Percentiles rank a stretch among this genome's conserved stretches.
Conservation (phyloP, 768 basidiomycete genomes). For the Coprinellus aureogranulatus region DNA sequence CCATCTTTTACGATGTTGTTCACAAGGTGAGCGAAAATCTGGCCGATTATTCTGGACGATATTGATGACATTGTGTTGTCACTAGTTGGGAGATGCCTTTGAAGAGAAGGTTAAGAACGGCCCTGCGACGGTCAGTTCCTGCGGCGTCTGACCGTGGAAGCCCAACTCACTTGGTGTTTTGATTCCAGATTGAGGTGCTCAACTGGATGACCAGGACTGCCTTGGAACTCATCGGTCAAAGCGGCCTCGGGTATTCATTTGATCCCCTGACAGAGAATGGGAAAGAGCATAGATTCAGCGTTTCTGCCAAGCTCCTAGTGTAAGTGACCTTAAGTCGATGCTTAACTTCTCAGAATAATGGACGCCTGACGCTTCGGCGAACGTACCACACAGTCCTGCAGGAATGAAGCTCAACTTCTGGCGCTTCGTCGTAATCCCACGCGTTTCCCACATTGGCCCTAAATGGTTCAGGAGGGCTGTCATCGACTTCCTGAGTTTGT, state of each 20-base stretch:
- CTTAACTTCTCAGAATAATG: no score
- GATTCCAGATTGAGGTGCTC: constrained; percentile 31
- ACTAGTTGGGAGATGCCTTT: constrained; percentile 28
- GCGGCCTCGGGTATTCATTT: constrained; percentile 46
- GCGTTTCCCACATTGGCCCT: constrained; percentile 24
- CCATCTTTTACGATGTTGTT: constrained; percentile 32
- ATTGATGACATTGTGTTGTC: neutral
- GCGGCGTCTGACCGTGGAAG: constrained; percentile 16
- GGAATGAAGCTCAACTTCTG: constrained; percentile 13
- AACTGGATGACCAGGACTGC: constrained; percentile 43
- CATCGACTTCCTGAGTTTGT: constrained; percentile 27
- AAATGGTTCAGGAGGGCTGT: constrained; percentile 31
- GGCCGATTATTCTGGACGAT: neutral
- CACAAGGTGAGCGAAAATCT: constrained; percentile 21
- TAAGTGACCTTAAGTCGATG: no score
- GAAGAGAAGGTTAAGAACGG: constrained; percentile 25
- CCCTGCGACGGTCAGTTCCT: constrained; percentile 13
- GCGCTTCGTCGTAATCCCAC: constrained; percentile 20
- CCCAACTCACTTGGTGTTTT: neutral
- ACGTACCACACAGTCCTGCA: constrained; percentile 12
- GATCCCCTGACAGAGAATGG: constrained; percentile 33
- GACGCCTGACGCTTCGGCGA: neutral
- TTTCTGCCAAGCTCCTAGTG: constrained; percentile 29
- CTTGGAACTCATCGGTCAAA: constrained; percentile 50
- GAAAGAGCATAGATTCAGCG: constrained; percentile 27